These are phyloP conservation scores for Cercospora zeina DNA, from an alignment of 2,329 filamentous ascomycete genomes.

Conservation along the genomic window DNA sequence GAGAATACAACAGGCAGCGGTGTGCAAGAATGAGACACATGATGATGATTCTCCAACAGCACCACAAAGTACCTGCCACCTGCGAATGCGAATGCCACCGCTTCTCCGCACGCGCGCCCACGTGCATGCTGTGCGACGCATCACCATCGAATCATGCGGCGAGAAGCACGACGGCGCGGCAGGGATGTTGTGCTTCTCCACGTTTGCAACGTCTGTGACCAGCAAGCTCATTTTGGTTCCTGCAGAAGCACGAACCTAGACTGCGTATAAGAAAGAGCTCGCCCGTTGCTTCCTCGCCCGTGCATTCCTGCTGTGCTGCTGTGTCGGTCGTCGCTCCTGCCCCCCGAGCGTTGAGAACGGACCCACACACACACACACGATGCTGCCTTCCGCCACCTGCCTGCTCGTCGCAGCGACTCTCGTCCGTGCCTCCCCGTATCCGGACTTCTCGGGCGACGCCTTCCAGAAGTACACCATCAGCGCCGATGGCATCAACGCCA, in stretches of 20 bases:
- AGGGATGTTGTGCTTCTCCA: constrained; percentile 11
- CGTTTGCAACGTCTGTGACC: neutral
- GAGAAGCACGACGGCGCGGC: constrained; percentile 8
- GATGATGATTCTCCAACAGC: no score
- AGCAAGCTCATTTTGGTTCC: constrained; percentile 18
- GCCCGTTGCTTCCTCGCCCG: no score
- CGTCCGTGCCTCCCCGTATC: constrained; percentile 25
- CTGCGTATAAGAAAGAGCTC: constrained; percentile 22
- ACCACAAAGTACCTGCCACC: no score
- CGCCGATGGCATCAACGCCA: constrained; percentile 37
- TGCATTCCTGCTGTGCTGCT: no score
- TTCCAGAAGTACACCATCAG: constrained; percentile 34
- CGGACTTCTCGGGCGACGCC: constrained; percentile 36
- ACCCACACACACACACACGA: no score
- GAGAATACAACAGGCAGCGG: neutral
- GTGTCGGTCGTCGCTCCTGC: neutral
- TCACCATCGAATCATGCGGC: neutral
- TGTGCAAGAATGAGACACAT: neutral
- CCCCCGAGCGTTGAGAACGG: neutral
- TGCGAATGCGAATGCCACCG: neutral
- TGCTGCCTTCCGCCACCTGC: neutral
- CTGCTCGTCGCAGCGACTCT: constrained; percentile 29
- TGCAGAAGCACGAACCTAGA: constrained; percentile 23
- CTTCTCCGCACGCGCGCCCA: constrained; percentile 18
- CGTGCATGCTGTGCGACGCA: neutral